A percentile compares a stretch with the other conserved stretches of the same genome.
Evolutionary conservation across 2,329 filamentous ascomycete genomes (phyloP).

Genomic region (Arthroderma uncinatum): DNA sequence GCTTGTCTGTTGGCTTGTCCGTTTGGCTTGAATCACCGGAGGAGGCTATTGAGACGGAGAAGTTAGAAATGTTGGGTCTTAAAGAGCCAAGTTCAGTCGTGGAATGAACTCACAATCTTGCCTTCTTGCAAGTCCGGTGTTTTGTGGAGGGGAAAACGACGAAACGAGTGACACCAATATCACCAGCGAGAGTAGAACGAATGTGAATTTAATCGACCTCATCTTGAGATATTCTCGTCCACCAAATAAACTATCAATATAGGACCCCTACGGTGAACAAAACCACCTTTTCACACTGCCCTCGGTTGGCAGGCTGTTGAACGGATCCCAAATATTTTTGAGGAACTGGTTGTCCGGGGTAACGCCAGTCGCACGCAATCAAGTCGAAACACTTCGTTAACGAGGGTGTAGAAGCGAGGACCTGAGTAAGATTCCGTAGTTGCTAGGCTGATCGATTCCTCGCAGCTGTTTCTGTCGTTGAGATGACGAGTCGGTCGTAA

Average conservation of each 20-base stretch:
- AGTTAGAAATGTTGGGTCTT: background rate
- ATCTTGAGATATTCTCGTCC: slow-evolving; percentile 19
- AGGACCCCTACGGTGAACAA: background rate
- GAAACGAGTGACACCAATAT: slow-evolving; percentile 24
- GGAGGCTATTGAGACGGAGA: background rate
- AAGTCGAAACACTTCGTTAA: background rate
- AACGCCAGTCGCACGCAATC: no score
- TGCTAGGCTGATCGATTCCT: no score
- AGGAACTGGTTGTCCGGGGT: no score
- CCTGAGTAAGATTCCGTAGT: no score
- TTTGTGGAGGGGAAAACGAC: slow-evolving; percentile 15
- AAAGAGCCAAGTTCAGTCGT: background rate
- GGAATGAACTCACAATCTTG: background rate
- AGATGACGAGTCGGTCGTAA: no score
- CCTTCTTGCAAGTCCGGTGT: slow-evolving; percentile 17
- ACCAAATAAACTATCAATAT: background rate
- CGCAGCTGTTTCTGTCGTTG: no score
- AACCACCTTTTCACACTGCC: background rate
- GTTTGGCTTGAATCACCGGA: background rate
- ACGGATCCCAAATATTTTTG: no score
- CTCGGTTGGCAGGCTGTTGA: background rate
- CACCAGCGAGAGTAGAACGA: slow-evolving; percentile 25
- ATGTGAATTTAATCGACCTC: slow-evolving; percentile 24
- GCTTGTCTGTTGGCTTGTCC: slow-evolving; percentile 12
- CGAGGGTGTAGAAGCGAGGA: no score